Percentiles rank a stretch among this genome's conserved stretches.
Evolutionary conservation across 2,329 filamentous ascomycete genomes (phyloP).

Genomic region (Talaromyces sp.): DNA sequence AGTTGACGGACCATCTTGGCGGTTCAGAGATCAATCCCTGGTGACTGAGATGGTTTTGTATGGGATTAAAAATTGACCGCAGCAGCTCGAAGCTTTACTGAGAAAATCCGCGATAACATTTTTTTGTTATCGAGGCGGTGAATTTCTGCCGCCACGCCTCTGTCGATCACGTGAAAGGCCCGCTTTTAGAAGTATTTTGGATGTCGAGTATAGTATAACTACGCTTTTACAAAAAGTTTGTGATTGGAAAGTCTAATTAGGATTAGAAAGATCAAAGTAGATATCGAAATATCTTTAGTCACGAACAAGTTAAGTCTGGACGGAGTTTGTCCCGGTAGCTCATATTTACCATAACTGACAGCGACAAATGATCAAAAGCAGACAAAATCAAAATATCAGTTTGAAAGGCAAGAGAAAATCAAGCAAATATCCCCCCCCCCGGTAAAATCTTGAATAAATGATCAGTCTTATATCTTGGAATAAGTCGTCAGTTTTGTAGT

Average conservation of each 20-base stretch:
- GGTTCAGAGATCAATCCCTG: conserved; percentile 1
- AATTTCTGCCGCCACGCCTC: conserved; percentile 17
- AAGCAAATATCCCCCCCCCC: not conserved
- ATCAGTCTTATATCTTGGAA: not conserved
- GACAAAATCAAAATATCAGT: too few species aligned
- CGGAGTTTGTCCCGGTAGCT: too few species aligned
- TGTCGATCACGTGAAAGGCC: conserved; percentile 8
- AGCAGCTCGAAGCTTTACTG: conserved; percentile 2
- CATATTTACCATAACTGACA: too few species aligned
- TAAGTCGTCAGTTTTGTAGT: conserved; percentile 12
- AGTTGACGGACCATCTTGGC: conserved; percentile 85
- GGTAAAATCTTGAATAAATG: not conserved
- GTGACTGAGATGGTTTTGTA: not conserved
- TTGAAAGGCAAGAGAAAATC: too few species aligned
- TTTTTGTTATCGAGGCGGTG: conserved; percentile 30
- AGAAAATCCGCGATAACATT: conserved; percentile 26
- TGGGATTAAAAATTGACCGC: not conserved
- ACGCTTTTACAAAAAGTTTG: not conserved
- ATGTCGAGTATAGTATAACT: not conserved
- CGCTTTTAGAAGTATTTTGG: not conserved
- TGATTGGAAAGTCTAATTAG: too few species aligned
- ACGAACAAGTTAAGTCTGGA: too few species aligned
- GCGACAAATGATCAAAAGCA: too few species aligned
- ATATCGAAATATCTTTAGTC: too few species aligned
- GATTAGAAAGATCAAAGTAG: too few species aligned